phyloP scores from a whole-genome alignment of 1,284 basidiomycete genomes.

The Ceratobasidium sp. region DNA sequence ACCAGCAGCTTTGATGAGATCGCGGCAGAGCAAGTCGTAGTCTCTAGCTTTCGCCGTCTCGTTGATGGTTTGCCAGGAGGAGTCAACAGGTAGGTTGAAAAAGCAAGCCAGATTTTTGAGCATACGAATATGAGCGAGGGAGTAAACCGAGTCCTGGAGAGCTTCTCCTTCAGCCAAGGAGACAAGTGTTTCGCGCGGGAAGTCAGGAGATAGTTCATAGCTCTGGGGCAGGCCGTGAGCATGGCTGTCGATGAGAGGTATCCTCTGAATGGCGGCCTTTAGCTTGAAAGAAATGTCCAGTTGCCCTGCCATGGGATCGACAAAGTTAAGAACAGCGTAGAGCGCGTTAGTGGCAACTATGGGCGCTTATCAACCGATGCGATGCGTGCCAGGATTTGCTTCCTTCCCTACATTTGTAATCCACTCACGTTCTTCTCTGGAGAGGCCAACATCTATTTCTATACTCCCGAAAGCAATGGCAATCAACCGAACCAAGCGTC shows the following conservation, averaged over 20 bases:
- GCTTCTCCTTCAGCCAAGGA: conserved; percentile 70
- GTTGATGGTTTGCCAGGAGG: conserved; percentile 69
- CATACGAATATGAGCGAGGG: conserved; percentile 68
- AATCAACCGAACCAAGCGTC: too few relatives aligned
- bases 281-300: neutral
- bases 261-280: neutral
- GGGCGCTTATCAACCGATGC: too few relatives aligned
- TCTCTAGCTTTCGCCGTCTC: conserved; percentile 56
- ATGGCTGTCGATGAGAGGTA: conserved; percentile 75
- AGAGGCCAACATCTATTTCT: too few relatives aligned
- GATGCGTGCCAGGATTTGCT: too few relatives aligned
- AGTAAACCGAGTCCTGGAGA: conserved; percentile 65
- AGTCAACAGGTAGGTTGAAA: conserved; percentile 50
- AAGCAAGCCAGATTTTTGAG: conserved; percentile 64
- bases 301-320: neutral
- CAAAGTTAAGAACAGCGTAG: neutral
- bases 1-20: conserved; percentile 63
- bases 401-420: too few relatives aligned
- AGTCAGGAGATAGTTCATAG: conserved; percentile 56
- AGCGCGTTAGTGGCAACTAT: neutral
- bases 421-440: too few relatives aligned
- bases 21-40: conserved; percentile 67
- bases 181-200: conserved; percentile 69
- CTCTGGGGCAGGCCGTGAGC: conserved; percentile 72
- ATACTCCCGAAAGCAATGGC: too few relatives aligned